Evolutionary conservation across 306 rosid genomes (phyloP), one percentile per base, ranked within the genome.

Genomic region (Pyrus betulifolia): DNA sequence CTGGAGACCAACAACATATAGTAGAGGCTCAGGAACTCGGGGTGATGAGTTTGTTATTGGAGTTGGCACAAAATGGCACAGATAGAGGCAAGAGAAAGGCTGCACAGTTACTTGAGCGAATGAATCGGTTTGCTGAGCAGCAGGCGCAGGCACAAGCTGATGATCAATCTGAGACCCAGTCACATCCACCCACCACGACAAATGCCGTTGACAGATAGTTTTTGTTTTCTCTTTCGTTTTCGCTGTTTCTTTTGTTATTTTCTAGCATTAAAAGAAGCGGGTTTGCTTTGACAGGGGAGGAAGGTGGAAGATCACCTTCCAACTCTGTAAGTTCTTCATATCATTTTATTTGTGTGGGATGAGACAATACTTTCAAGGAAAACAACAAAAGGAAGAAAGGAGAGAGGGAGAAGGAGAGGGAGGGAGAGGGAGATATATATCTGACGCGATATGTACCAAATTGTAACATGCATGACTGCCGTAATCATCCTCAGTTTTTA

Each of bases 31-130:
- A 81, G 9, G 88, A 88, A 70, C 90, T 86, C 2, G 99, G 97
- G 31, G 87, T 87, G 84, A 81, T 86, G 84, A 86, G 28, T 74
- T 86, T 90, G 12, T 75, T 96, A 74, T 62, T 84, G 80, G 98
- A 96, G 49, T 82, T 96, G 88, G 88, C 96, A 44, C 97, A 85
- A 72, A 91, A 77, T 76, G 99, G 99, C 52, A 96, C 99, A 0
- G 98, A 96, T 31, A 86, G 99, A 77, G 99, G 97, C 59, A 96
- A 96, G 84, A 86, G 99, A 83, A 96, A 96, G 86, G 99, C 99
- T 42, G 78, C 85, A 13, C 98, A 91, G 78, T 80, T 96, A 82
- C 84, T 96, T 4, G 99, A 96, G 78, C 93, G 96, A 33, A 83
- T 96, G 84, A 83, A 67, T 80, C 82, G 98, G 85, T 85, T 89